Percentiles rank a stretch among this genome's conserved stretches.
These are phyloP conservation scores for Mucor irregularis DNA, from an alignment of 371 early-diverging fungal genomes.

Conservation along the genomic window DNA sequence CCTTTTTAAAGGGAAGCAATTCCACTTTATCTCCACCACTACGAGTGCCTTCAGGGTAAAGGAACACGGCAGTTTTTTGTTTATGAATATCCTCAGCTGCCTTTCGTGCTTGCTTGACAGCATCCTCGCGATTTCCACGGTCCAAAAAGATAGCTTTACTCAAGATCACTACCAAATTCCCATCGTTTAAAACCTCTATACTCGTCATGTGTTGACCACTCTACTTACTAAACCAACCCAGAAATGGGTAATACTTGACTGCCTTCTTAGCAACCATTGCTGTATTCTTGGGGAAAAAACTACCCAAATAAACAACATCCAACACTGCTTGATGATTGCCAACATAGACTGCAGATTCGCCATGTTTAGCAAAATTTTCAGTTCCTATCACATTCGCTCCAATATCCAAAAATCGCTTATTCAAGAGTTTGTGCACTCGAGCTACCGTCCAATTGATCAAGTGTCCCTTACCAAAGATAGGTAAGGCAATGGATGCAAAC, in stretches of 20 bases:
- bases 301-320: constrained; percentile 76
- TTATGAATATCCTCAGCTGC: constrained; percentile 77
- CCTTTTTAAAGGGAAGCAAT: constrained; percentile 92
- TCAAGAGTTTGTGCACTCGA: constrained; percentile 49
- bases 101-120: constrained; percentile 77
- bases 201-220: not conserved
- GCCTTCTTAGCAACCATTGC: constrained; percentile 81
- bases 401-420: constrained; percentile 57
- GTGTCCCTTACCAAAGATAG: constrained; percentile 48
- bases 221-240: constrained; percentile 85
- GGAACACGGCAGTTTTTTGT: constrained; percentile 78
- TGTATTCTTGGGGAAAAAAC: constrained; percentile 69
- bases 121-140: constrained; percentile 78
- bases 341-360: constrained; percentile 65
- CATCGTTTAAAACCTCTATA: not conserved
- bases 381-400: constrained; percentile 62
- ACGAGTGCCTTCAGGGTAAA: constrained; percentile 96
- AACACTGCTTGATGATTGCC: constrained; percentile 89
- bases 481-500: constrained; percentile 43
- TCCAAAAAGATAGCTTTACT: constrained; percentile 86
- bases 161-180: constrained; percentile 78
- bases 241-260: constrained; percentile 77
- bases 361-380: constrained; percentile 48
- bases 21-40: constrained; percentile 64
- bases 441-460: constrained; percentile 66